Conservation (phyloP, 2,329 filamentous ascomycete genomes). For the Ascochyta clinopodiicola region DNA sequence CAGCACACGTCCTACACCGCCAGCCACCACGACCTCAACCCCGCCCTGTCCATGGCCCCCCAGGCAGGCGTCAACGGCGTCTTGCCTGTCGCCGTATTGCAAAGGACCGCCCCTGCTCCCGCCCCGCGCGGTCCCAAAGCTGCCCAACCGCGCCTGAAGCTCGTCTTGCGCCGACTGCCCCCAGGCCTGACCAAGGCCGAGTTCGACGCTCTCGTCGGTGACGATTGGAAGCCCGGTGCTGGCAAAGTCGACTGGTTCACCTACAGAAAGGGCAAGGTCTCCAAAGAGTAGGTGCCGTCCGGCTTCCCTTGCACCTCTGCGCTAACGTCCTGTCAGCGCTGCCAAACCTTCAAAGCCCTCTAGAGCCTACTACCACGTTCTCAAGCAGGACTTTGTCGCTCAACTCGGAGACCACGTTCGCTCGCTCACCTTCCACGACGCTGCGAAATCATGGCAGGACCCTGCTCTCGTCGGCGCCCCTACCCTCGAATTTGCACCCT, state of each 20-base stretch:
- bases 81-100: constrained; percentile 46
- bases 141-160: constrained; percentile 74
- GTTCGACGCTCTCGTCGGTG: constrained; percentile 73
- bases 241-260: constrained; percentile 86
- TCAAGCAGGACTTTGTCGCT: constrained; percentile 71
- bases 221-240: constrained; percentile 80
- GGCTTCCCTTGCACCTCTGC: not conserved
- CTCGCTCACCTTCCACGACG: constrained; percentile 76
- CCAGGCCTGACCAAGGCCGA: constrained; percentile 84
- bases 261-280: constrained; percentile 77
- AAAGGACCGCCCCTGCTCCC: constrained; percentile 43
- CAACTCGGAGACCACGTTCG: constrained; percentile 75
- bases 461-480: constrained; percentile 79
- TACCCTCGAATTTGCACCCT: constrained; percentile 79
- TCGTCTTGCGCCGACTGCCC: constrained; percentile 82
- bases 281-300: constrained; percentile 72
- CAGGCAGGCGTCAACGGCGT: constrained; percentile 47
- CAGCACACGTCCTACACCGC: too few relatives aligned
- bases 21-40: not conserved
- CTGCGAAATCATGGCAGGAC: constrained; percentile 75
- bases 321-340: constrained; percentile 29
- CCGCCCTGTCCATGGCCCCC: constrained; percentile 34
- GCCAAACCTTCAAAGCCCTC: constrained; percentile 84
- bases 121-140: constrained; percentile 45
- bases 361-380: constrained; percentile 81